These are phyloP conservation scores for Pleurotus eryngii DNA, from an alignment of 768 basidiomycete genomes.

Conservation along the genomic window DNA sequence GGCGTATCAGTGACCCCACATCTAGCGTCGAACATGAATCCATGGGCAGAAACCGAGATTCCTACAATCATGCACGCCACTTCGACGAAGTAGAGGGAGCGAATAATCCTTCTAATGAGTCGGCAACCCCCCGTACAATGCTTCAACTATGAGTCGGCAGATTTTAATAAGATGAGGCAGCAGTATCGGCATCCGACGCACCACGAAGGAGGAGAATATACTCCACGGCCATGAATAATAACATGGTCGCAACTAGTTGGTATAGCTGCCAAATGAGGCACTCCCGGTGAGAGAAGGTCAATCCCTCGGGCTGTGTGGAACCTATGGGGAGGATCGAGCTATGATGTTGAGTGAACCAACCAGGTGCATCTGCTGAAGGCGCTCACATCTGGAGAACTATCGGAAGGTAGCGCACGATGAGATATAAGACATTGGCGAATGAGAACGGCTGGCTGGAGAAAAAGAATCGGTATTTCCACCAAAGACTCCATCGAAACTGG, in stretches of 20 bases:
- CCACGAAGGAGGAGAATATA: constrained; percentile 5
- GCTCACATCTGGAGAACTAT: not conserved
- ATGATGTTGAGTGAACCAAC: not conserved
- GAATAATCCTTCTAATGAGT: not conserved
- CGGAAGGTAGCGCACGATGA: constrained; percentile 9
- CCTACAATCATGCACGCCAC: constrained; percentile 1
- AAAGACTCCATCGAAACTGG: not conserved
- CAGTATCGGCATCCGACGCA: not conserved
- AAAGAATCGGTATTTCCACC: not conserved
- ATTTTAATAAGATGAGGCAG: not conserved
- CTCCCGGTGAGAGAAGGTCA: constrained; percentile 23
- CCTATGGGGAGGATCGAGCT: constrained; percentile 33
- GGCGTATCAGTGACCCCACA: constrained; percentile 17
- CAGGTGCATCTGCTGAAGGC: not conserved
- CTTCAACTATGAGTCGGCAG: not conserved
- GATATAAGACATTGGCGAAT: constrained; percentile 7
- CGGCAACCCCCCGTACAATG: not conserved
- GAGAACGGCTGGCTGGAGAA: not conserved
- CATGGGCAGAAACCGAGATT: not conserved
- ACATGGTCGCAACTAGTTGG: not conserved
- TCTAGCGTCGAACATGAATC: not conserved
- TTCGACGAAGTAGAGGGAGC: not conserved
- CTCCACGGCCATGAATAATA: constrained; percentile 4
- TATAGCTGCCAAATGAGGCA: constrained; percentile 7
- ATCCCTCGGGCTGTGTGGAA: constrained; percentile 28